Evolutionary conservation across 1,284 basidiomycete species (phyloP).

Genomic region (Ganoderma sinense): DNA sequence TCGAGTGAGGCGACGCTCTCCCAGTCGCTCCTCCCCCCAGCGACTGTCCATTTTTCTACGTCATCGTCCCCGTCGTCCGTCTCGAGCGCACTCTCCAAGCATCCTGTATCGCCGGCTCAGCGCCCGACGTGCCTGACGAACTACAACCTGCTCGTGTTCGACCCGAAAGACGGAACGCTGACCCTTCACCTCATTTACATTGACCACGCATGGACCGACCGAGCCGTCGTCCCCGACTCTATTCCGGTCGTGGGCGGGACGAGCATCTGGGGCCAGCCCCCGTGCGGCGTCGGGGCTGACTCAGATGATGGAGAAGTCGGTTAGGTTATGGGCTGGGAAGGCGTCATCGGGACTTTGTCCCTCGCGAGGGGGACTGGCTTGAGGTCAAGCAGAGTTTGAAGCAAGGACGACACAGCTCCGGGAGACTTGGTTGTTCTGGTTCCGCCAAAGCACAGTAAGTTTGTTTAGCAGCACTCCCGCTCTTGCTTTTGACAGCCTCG

Average conservation of each 20-base stretch:
- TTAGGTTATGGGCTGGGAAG: conserved; percentile 59
- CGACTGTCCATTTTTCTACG: conserved; percentile 40
- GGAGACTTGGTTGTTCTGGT: conserved; percentile 11
- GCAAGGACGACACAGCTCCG: conserved; percentile 7
- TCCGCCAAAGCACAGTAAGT: conserved; percentile 37
- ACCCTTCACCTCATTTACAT: conserved; percentile 61
- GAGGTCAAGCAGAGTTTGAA: conserved; percentile 53
- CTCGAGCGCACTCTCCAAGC: conserved; percentile 43
- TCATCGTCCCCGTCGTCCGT: conserved; percentile 42
- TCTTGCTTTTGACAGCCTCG: not conserved
- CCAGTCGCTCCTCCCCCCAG: conserved; percentile 49
- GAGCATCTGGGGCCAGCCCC: conserved; percentile 42
- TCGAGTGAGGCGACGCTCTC: conserved; percentile 47
- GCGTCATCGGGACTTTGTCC: conserved; percentile 72
- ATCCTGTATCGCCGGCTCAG: conserved; percentile 43
- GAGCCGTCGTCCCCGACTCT: conserved; percentile 39
- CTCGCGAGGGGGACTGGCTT: conserved; percentile 63
- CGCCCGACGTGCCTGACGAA: conserved; percentile 48
- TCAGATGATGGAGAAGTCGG: conserved; percentile 42
- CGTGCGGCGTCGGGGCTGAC: conserved; percentile 43
- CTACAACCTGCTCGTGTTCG: conserved; percentile 70
- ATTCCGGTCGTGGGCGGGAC: conserved; percentile 49
- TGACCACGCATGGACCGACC: conserved; percentile 46
- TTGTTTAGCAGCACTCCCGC: conserved; percentile 6
- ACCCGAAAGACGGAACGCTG: conserved; percentile 63